Evolutionary conservation across 1,284 basidiomycete genomes (phyloP), one percentile per base, ranked within the genome.

Genomic region (Ceratobasidium sp.): DNA sequence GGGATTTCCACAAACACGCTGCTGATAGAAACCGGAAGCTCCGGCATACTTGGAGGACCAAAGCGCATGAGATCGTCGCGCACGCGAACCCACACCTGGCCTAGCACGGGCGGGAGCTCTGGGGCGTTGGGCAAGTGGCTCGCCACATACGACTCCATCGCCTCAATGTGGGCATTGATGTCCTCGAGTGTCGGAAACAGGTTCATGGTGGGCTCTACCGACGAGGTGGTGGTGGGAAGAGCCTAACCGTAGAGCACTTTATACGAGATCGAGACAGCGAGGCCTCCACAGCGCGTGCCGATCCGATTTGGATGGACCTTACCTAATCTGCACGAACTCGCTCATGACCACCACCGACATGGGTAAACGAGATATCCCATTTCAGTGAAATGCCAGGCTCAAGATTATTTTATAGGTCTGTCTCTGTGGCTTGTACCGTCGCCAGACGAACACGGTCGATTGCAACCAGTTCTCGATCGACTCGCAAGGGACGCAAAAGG

Each of bases 61-160:
- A 91, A 93, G 65, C 92, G 88, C 63, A 90, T 86, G 77, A 94
- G 88, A 79, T 94, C 92, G 31, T 88, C 82, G 90, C 90, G 93
- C 73, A 93, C 84, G 53, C 89, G 86, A 77, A 89, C 85, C n/a
- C 90, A 81, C 24, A 87, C 86, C 76, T 91, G 88, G 68, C 87
- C 86, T 66, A 93, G 83, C 77, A 72, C 58, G 8, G 74, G 87
- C 39, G 88, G 88, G 66, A 92, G 81, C 78, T 88, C 88, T 39
- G 87, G 85, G 1, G 88, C 88, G 37, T 86, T 83, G 29, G 86
- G 83, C n/a, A 91, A 79, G 1, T 90, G 88, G 29, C 85, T 83
- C 65, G 86, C 84, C 78, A 93, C 82, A 76, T 88, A 85, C 77
- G 88, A 86, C 81, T 93, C 92, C 65, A 91, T 82, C 51, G 87